A percentile compares a stretch with the other conserved stretches of the same genome.
These are phyloP conservation scores for Chamaenerion angustifolium DNA, from an alignment of 345 rosid species.

Conservation along the genomic window DNA sequence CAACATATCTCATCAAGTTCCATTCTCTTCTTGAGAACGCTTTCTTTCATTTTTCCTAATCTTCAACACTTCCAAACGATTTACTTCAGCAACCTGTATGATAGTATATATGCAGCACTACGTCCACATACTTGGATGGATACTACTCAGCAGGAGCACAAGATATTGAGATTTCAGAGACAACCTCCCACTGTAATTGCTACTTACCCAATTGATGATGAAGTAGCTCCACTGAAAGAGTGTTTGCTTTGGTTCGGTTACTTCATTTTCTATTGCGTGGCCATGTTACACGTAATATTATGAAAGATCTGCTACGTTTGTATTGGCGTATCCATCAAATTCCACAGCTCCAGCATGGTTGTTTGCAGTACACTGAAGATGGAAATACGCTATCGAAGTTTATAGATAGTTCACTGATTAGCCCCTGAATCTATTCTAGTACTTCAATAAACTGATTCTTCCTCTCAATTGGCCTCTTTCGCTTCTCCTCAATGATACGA, in stretches of 20 bases:
- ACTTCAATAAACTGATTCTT: slow-evolving; percentile 66
- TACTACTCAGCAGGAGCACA: too few relatives aligned
- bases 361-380: too few relatives aligned
- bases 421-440: slow-evolving; percentile 31
- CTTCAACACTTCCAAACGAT: slow-evolving; percentile 72
- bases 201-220: slow-evolving; percentile 67
- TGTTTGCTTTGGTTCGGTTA: slow-evolving; percentile 76
- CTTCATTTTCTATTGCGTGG: slow-evolving; percentile 90
- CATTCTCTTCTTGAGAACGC: slow-evolving; percentile 76
- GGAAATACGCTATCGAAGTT: slow-evolving; percentile 5
- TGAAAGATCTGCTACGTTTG: slow-evolving; percentile 89
- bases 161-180: background rate
- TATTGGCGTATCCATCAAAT: slow-evolving; percentile 93
- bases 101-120: too few relatives aligned
- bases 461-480: slow-evolving; percentile 59
- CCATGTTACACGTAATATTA: slow-evolving; percentile 79
- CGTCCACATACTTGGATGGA: too few relatives aligned
- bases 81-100: slow-evolving; percentile 79
- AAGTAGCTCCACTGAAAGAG: slow-evolving; percentile 68
- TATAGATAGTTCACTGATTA: slow-evolving; percentile 49
- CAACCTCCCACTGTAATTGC: background rate
- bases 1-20: slow-evolving; percentile 87
- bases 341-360: slow-evolving; percentile 87
- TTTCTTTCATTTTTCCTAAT: slow-evolving; percentile 94
- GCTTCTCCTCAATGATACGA: slow-evolving; percentile 86